Conservation (phyloP, 768 basidiomycete species). For the Termitomyces titanicus region DNA sequence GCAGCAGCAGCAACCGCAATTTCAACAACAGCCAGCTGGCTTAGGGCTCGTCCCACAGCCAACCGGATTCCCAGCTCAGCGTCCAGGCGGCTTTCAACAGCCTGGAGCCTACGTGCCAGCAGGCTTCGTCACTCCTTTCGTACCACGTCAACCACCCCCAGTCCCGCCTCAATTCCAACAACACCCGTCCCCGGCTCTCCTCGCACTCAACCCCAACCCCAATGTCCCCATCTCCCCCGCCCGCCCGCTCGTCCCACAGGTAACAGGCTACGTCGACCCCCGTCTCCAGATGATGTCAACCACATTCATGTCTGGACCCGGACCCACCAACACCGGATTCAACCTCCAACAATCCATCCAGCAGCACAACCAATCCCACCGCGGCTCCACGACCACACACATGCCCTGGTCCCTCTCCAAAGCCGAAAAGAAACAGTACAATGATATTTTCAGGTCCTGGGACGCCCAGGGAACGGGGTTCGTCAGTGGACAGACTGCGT, state of each 20-base stretch:
- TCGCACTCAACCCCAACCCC: too few relatives aligned
- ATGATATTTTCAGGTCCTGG: slow-evolving; percentile 97
- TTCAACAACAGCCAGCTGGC: neutral
- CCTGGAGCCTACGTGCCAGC: too few relatives aligned
- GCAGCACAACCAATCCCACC: slow-evolving; percentile 75
- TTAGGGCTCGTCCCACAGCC: slow-evolving; percentile 50
- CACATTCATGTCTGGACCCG: slow-evolving; percentile 76
- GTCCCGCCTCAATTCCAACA: slow-evolving; percentile 66
- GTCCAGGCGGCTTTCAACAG: slow-evolving; percentile 45
- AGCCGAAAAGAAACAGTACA: slow-evolving; percentile 94
- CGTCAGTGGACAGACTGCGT: slow-evolving; percentile 78
- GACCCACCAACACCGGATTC: slow-evolving; percentile 52
- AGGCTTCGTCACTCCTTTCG: too few relatives aligned
- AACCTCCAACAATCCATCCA: slow-evolving; percentile 83
- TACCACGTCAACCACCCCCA: slow-evolving; percentile 48
- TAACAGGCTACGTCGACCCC: slow-evolving; percentile 81
- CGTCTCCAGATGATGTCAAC: slow-evolving; percentile 85
- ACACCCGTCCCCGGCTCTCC: slow-evolving; percentile 25
- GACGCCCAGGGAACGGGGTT: slow-evolving; percentile 79
- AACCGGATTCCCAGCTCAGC: slow-evolving; percentile 51
- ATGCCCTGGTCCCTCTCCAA: slow-evolving; percentile 86
- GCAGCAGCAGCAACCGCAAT: neutral
- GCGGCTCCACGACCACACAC: slow-evolving; percentile 60
- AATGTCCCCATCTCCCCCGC: too few relatives aligned
- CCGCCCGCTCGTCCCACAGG: slow-evolving; percentile 60